Base-by-base conservation (phyloP, 2,329 filamentous ascomycete genomes). In the Colletotrichum navitas region DNA sequence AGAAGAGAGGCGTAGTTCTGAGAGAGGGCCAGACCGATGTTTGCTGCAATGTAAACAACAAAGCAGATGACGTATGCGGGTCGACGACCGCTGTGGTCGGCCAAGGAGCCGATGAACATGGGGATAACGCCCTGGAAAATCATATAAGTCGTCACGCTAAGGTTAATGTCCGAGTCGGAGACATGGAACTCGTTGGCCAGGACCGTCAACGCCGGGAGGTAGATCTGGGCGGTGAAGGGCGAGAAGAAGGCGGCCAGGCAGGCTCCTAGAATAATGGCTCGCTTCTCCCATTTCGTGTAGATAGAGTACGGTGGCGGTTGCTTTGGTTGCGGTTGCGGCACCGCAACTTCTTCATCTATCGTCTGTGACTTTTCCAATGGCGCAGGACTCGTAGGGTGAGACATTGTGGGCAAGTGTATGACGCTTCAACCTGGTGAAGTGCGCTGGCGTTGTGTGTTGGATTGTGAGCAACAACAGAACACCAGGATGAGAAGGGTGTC, bases 51-150 rank as follows among this genome's bases (percentile, higher is more conserved):
- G 72, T 79, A 83, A 34, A 80, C 66, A 45, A 80, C 63, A 41
- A 79, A 81, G 70, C 79, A 81, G 29, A 77, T 68, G 66, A 82
- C 78, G 72, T 85, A 85, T 21, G 86, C 74, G 18, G 75, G 74
- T 21, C 76, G 72, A 2, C 82, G 79, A 16, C 82, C 82, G 67
- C 79, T 82, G 16, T 82, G 66, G 73, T 87, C 85, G n/a, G 79
- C 83, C 3, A 85, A 61, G 0, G 85, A 85, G 2, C 82, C 82
- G 70, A 82, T 81, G n/a, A 85, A 72, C 21, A 85, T 86, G 32
- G 89, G 89, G 1, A 86, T 84, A 16, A 91, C 79, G 26, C 87
- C 89, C 80, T 91, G 89, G 45, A 91, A 85, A 60, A 91, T 85
- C 85, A 88, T 85, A 75, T 88, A 89, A 1, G 85, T 86, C 2